phyloP scores from a whole-genome alignment of 768 basidiomycete genomes.

The Lentinula aciculospora region DNA sequence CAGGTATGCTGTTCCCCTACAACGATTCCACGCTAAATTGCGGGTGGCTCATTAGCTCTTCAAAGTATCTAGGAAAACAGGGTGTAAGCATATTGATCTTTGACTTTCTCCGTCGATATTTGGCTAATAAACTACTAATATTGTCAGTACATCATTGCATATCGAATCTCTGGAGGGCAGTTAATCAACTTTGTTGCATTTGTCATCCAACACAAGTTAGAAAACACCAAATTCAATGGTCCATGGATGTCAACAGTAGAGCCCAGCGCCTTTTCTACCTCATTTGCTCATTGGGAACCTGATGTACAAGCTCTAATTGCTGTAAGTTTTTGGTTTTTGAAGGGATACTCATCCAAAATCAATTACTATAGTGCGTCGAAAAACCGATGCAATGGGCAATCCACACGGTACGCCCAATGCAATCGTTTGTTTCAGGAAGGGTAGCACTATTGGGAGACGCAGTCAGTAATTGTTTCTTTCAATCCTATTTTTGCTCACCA shows the following conservation, averaged over 20 bases:
- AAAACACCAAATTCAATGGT: slow-evolving; percentile 41
- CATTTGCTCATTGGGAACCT: slow-evolving; percentile 52
- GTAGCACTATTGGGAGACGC: slow-evolving; percentile 47
- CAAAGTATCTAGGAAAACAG: slow-evolving; percentile 53
- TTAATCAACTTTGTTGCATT: slow-evolving; percentile 63
- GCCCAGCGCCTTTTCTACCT: slow-evolving; percentile 34
- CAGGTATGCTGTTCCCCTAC: slow-evolving; percentile 31
- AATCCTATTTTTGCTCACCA: background rate
- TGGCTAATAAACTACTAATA: background rate
- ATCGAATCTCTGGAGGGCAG: slow-evolving; percentile 54
- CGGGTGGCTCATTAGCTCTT: background rate
- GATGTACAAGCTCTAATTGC: slow-evolving; percentile 53
- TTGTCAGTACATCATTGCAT: slow-evolving; percentile 52
- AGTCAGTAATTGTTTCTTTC: slow-evolving; percentile 21
- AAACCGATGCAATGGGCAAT: slow-evolving; percentile 58
- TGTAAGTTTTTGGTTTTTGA: slow-evolving; percentile 24
- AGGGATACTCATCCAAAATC: background rate
- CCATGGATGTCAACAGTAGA: slow-evolving; percentile 47
- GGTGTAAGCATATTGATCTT: slow-evolving; percentile 21
- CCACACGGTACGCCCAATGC: slow-evolving; percentile 48
- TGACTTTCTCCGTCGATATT: background rate
- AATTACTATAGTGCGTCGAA: slow-evolving; percentile 41
- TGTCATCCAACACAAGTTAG: slow-evolving; percentile 41
- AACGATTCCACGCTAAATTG: background rate
- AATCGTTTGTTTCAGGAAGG: slow-evolving; percentile 43